phyloP scores from a whole-genome alignment of 1,139 yeast genomes.

The Yamadazyma buinensis region DNA sequence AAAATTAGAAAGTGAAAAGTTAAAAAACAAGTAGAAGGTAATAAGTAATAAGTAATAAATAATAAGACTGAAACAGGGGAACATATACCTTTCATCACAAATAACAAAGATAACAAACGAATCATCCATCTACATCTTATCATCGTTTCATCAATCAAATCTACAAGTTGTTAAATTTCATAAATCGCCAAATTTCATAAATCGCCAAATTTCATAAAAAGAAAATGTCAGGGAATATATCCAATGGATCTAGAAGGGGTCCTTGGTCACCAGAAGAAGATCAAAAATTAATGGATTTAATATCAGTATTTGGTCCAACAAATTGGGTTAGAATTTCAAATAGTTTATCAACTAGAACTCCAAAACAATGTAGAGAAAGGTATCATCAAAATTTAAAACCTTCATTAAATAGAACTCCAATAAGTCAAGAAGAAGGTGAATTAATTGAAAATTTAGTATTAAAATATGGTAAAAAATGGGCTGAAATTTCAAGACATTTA shows the following conservation, averaged over 20 bases:
- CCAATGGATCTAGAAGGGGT: slow-evolving; percentile 46
- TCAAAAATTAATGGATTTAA: slow-evolving; percentile 63
- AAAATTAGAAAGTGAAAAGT: too few relatives aligned
- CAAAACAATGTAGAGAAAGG: slow-evolving; percentile 90
- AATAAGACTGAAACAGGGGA: too few relatives aligned
- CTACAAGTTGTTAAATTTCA: too few relatives aligned
- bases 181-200: too few relatives aligned
- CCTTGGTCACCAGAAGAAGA: slow-evolving; percentile 94
- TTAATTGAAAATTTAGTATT: slow-evolving; percentile 76
- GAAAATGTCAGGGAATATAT: slow-evolving; percentile 2
- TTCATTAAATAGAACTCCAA: slow-evolving; percentile 74
- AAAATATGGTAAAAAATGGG: slow-evolving; percentile 88
- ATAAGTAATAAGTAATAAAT: too few relatives aligned
- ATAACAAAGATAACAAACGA: too few relatives aligned
- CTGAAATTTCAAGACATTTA: slow-evolving; percentile 84
- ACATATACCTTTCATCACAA: too few relatives aligned
- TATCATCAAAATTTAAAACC: slow-evolving; percentile 93
- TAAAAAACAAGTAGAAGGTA: too few relatives aligned
- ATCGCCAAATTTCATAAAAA: not conserved
- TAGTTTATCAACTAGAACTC: slow-evolving; percentile 71
- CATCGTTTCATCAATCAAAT: too few relatives aligned
- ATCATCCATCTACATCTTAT: too few relatives aligned
- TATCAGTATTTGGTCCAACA: slow-evolving; percentile 73
- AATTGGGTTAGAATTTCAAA: slow-evolving; percentile 89
- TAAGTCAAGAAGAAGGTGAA: slow-evolving; percentile 79